Evolutionary conservation across 306 rosid genomes (phyloP), one percentile per base, ranked within the genome.

Genomic region (Dryas octopetala): DNA sequence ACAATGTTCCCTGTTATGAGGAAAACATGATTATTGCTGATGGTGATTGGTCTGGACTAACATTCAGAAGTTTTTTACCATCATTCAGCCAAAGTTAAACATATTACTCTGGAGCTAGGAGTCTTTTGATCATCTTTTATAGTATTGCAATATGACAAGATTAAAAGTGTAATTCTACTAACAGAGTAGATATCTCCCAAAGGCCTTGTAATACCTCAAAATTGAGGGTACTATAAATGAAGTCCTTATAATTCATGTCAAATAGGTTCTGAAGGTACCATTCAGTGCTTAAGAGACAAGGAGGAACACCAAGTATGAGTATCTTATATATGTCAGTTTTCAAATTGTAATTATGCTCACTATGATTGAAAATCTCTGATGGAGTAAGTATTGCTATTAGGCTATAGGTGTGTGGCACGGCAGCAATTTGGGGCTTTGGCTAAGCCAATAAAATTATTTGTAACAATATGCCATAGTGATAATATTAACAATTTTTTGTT

Each of bases 351-450:
- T 41, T 41, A 47, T 12, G 7, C 23, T 38, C 45, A 12, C 45
- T 32, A 62, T 13, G 46, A 14, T 11, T 32, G 10, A 44, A 38
- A 45, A 23, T 60, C 43, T 66, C n/a, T 45, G 50, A 11, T 66
- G 70, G 54, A 67, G 19, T 47, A 5, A 54, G 41, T 50, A 13
- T 68, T 48, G 40, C 16, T 23, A 26, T 49, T 49, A 68, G 44
- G 58, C 23, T 8, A 26, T 1, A 28, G 10, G n/a, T 49, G 13
- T 66, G 40, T 47, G 7, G 23, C 48, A 32, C 38, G 38, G 59
- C 15, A 49, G 4, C 4, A 26, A 49, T 48, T 49, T 68, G 72
- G 38, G 72, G 58, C 45, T 68, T 68, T 68, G 45, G 73, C 43
- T 1, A 9, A 50, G 45, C 46, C 59, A 49, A 49, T 16, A 50